These are phyloP conservation scores for Aureobasidium subglaciale DNA, from an alignment of 2,329 filamentous ascomycete species.

Conservation along the genomic window DNA sequence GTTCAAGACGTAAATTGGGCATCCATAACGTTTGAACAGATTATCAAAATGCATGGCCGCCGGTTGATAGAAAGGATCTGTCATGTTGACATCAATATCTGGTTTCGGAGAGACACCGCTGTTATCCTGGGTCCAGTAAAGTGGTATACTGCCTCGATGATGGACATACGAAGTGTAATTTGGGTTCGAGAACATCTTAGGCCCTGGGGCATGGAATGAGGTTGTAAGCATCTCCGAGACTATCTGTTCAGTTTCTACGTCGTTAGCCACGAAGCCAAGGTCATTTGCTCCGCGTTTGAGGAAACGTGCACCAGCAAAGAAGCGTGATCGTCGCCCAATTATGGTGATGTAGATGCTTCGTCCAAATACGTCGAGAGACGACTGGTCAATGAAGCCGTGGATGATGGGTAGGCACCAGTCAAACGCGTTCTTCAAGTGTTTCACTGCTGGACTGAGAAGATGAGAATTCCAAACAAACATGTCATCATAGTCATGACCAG, in stretches of 20 bases:
- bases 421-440: constrained; percentile 68
- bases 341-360: constrained; percentile 86
- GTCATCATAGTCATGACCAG: constrained; percentile 62
- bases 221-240: constrained; percentile 91
- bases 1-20: constrained; percentile 85
- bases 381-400: constrained; percentile 92
- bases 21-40: constrained; percentile 85
- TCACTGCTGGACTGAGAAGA: constrained; percentile 67
- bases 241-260: constrained; percentile 98
- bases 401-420: constrained; percentile 97
- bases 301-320: constrained; percentile 90
- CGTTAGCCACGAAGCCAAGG: constrained; percentile 90
- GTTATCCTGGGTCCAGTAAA: constrained; percentile 96
- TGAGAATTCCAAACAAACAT: constrained; percentile 99
- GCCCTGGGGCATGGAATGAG: constrained; percentile 88
- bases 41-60: constrained; percentile 94
- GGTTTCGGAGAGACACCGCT: constrained; percentile 94
- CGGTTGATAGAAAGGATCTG: constrained; percentile 91
- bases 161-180: constrained; percentile 95
- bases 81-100: constrained; percentile 88
- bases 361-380: constrained; percentile 68
- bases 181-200: constrained; percentile 76
- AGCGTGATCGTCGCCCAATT: constrained; percentile 83
- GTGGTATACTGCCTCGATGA: constrained; percentile 89
- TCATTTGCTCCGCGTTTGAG: constrained; percentile 94